Percentiles rank a stretch among this genome's conserved stretches.
phyloP scores from a whole-genome alignment of 257 asterid species.

The Ilex asprella region DNA sequence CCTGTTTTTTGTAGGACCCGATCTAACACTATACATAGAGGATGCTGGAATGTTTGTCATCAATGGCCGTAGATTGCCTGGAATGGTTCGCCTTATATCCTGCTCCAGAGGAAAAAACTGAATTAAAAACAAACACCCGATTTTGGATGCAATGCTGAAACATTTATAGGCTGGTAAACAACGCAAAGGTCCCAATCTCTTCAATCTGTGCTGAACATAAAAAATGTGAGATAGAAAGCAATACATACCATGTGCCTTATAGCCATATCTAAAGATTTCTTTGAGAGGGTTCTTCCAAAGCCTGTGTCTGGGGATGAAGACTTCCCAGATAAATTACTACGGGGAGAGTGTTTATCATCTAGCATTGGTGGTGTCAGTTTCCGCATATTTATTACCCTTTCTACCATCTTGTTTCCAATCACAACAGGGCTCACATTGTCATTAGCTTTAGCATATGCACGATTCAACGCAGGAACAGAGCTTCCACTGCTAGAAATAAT shows the following conservation, averaged over 20 bases:
- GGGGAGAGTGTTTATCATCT: slow-evolving; percentile 81
- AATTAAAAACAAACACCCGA: background rate
- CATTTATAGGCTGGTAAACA: too few relatives aligned
- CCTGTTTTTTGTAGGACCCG: slow-evolving; percentile 59
- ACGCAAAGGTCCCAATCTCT: too few relatives aligned
- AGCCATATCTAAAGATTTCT: slow-evolving; percentile 98
- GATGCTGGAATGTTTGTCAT: slow-evolving; percentile 91
- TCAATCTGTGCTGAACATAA: background rate
- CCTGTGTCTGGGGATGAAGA: slow-evolving; percentile 81
- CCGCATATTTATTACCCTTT: slow-evolving; percentile 93
- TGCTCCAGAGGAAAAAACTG: slow-evolving; percentile 22
- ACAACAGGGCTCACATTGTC: slow-evolving; percentile 81
- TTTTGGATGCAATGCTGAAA: background rate
- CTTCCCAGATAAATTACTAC: slow-evolving; percentile 43
- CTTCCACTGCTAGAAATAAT: slow-evolving; percentile 67
- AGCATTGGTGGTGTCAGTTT: slow-evolving; percentile 82
- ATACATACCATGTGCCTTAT: slow-evolving; percentile 89
- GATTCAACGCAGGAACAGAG: slow-evolving; percentile 72
- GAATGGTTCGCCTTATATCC: slow-evolving; percentile 84
- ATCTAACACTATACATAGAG: slow-evolving; percentile 93
- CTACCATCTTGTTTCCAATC: slow-evolving; percentile 93
- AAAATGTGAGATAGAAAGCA: slow-evolving; percentile 10
- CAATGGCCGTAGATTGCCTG: slow-evolving; percentile 74
- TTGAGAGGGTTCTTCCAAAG: slow-evolving; percentile 89
- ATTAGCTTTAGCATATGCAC: slow-evolving; percentile 90